Base-by-base conservation (phyloP, 306 rosid species). In the Morella rubra region DNA sequence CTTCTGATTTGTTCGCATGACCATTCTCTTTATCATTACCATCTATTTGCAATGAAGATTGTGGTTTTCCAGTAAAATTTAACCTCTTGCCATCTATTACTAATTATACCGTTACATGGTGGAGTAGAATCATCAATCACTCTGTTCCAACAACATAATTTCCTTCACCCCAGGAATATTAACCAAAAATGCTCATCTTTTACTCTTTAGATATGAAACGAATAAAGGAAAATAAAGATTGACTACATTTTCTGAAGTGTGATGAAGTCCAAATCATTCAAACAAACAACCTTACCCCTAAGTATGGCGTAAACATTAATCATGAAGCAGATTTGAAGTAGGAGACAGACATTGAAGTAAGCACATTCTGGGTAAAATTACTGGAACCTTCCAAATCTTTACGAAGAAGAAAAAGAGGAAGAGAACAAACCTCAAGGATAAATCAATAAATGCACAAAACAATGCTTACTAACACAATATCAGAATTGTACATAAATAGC, bases 1-100 rank as follows among this genome's bases (percentile, higher is more conserved):
- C 79, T 81, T 90, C 93, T 46, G 32, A 72, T 50, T 82, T 88
- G 70, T 73, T 87, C 27, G 75, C 78, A 50, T 71, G 86, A 55
- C 75, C 0, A 55, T 88, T 90, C 76, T 87, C 93, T 76, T 88
- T 84, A 76, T 74, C 81, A 2, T 59, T 40, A 58, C 61, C 9
- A 4, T 84, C 88, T 52, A 71, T 70, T 10, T 64, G 18, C 9
- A 75, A 75, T 3, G 67, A 76, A 24, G 79, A 51, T 49, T 32
- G 76, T 47, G 24, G 58, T 32, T 73, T 86, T 72, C 79, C 70
- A 15, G 75, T 41, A n/a, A n/a, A n/a, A n/a, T n/a, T n/a, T n/a
- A n/a, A n/a, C n/a, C n/a, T n/a, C n/a, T n/a, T n/a, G 44, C 47
- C 75, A 5, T 37, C 44, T 60, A 60, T 40, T 18, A 64, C 46